Conservation (phyloP, 1,139 yeast species). For the Arxiozyma telluris region DNA sequence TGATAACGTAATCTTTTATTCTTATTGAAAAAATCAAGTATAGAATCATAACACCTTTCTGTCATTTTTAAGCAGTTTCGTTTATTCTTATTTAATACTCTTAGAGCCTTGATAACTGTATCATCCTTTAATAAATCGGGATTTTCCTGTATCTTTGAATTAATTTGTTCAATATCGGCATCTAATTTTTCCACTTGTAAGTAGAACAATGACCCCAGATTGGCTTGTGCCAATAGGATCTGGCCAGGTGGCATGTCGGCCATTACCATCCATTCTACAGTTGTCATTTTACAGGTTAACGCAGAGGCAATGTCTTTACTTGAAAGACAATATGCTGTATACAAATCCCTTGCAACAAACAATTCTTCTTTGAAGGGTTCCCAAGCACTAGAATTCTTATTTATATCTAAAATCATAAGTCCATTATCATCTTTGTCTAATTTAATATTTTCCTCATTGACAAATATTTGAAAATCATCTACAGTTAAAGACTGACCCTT, state of each 20-base stretch:
- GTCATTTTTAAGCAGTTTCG: conserved; percentile 40
- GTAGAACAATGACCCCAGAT: conserved; percentile 63
- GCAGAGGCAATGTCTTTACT: conserved; percentile 61
- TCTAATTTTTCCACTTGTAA: conserved; percentile 63
- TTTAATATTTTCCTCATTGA: conserved; percentile 24
- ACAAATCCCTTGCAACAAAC: conserved; percentile 62
- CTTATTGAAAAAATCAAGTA: conserved; percentile 46
- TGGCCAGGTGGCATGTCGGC: conserved; percentile 64
- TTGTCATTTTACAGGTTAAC: conserved; percentile 51
- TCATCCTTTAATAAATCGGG: conserved; percentile 22
- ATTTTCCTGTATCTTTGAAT: conserved; percentile 25
- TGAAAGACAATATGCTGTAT: conserved; percentile 57
- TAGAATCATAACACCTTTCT: conserved; percentile 43
- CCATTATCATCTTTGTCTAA: conserved; percentile 24
- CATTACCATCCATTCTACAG: conserved; percentile 64
- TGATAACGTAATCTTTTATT: conserved; percentile 36
- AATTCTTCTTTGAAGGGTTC: conserved; percentile 68
- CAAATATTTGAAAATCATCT: conserved; percentile 23
- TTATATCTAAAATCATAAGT: conserved; percentile 26
- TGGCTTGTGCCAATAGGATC: conserved; percentile 56
- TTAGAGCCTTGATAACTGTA: conserved; percentile 19
- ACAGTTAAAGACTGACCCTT: conserved; percentile 14
- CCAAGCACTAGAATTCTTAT: conserved; percentile 43
- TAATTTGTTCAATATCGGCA: conserved; percentile 34
- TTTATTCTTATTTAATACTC: conserved; percentile 26